Evolutionary conservation across 2,329 filamentous ascomycete genomes (phyloP), one percentile per base, ranked within the genome.

Genomic region (Aspergillus pseudoviridinutans): DNA sequence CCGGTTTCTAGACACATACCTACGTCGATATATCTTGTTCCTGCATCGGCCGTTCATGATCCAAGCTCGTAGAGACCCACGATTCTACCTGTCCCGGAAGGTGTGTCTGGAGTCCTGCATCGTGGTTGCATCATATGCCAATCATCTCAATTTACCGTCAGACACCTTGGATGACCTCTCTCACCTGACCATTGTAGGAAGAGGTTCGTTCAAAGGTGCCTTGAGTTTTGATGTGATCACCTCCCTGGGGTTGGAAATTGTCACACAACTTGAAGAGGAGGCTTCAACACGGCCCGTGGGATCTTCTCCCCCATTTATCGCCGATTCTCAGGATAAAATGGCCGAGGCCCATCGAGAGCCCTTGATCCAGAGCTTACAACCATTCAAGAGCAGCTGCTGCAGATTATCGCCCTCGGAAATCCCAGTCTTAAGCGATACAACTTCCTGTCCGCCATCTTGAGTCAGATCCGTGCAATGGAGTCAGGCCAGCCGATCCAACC

Each of bases 241-340:
- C 17, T 42, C 38, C 12, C 32, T 67, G 17, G 61, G 65, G 17
- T 51, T 66, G 10, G 66, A 69, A 51, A 51, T 66, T 25, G 53
- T 62, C 32, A 61, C 59, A n/a, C 66, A 69, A 25, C 51, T 67
- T n/a, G 66, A 64, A 51, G 66, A 69, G 50, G 56, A 55, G 28
- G 49, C 24, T 44, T 56, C 54, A 12, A 28, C 50, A 25, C 49
- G 46, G 22, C 27, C 50, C n/a, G 41, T 27, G 38, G 38, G 38
- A 42, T n/a, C 38, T n/a, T n/a, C 38, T 42, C 3, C 38, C 22
- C 38, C 24, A 20, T 35, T 28, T 52, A 42, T 25, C 35, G 27
- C 50, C 51, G 59, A 63, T 29, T 53, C 55, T 22, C 38, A 62
- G 3, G 42, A 46, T 49, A 55, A 63, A 55, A 49, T 62, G 46